Percentiles rank a stretch among this genome's conserved stretches.
phyloP scores from a whole-genome alignment of 129 eudicot species.

The Artemisia annua region DNA sequence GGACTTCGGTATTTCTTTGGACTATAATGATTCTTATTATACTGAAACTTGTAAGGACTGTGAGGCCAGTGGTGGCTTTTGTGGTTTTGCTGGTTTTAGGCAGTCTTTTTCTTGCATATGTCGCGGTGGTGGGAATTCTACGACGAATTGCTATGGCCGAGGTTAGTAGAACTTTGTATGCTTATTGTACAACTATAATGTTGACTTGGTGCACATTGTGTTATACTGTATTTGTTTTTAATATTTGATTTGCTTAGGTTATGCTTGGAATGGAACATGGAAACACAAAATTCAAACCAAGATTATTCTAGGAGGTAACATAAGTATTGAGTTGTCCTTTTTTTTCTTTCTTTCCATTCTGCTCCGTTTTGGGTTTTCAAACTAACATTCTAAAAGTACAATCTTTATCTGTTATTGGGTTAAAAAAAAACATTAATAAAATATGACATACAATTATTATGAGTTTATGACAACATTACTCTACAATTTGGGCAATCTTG shows the following conservation, averaged over 20 bases:
- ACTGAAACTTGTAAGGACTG: conserved; percentile 60
- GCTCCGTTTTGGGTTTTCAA: neutral
- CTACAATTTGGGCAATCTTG: no score
- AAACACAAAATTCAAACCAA: conserved; percentile 40
- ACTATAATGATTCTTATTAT: conserved; percentile 56
- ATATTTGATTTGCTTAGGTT: conserved; percentile 40
- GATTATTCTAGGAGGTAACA: conserved; percentile 54
- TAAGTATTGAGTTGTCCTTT: conserved; percentile 3
- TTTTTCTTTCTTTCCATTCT: neutral
- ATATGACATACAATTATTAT: no score
- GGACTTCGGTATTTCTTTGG: conserved; percentile 67
- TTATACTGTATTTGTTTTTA: conserved; percentile 11
- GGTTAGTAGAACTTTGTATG: conserved; percentile 30
- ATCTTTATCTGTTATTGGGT: no score
- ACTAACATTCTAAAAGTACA: neutral
- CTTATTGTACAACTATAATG: neutral
- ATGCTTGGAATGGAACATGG: conserved; percentile 66
- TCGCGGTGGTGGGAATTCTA: conserved; percentile 61
- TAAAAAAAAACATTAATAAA: no score
- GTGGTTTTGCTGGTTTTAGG: conserved; percentile 55
- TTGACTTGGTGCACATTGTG: neutral
- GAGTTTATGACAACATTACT: no score
- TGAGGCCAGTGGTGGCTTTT: conserved; percentile 70
- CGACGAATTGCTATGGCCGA: conserved; percentile 58
- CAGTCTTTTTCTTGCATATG: conserved; percentile 69